phyloP scores from a whole-genome alignment of 208 protist species.

The Trypanosoma lewisi region DNA sequence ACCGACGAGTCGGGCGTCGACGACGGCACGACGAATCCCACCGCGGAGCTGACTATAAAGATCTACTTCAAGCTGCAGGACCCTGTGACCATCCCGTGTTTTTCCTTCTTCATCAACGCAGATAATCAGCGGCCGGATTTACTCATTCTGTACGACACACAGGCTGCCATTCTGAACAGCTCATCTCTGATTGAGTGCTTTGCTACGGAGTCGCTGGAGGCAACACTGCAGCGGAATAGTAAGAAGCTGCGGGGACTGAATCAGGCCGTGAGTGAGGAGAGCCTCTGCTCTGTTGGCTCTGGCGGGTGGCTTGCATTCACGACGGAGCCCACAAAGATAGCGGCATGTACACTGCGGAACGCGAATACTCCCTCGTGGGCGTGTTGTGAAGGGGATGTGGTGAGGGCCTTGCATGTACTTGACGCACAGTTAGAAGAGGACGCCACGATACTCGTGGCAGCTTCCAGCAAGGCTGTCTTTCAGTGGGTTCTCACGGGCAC shows the following conservation, averaged over 20 bases:
- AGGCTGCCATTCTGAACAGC: conserved; percentile 70
- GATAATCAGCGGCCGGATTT: conserved; percentile 56
- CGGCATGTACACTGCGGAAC: conserved; percentile 83
- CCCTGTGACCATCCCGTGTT: conserved; percentile 57
- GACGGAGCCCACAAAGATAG: conserved; percentile 53
- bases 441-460: conserved; percentile 50
- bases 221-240: conserved; percentile 44
- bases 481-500: conserved; percentile 74
- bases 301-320: conserved; percentile 87
- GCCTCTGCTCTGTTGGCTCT: conserved; percentile 58
- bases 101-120: conserved; percentile 86
- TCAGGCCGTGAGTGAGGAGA: conserved; percentile 27
- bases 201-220: conserved; percentile 38
- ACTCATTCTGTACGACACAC: conserved; percentile 71
- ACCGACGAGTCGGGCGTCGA: conserved; percentile 15
- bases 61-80: conserved; percentile 77
- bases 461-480: conserved; percentile 38
- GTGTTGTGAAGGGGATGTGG: conserved; percentile 52
- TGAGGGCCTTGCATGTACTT: conserved; percentile 63
- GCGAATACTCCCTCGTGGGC: conserved; percentile 72
- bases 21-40: neutral
- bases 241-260: conserved; percentile 54
- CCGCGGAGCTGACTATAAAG: conserved; percentile 45
- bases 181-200: conserved; percentile 68
- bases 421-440: conserved; percentile 33